Evolutionary conservation across 352 stramenopile species (phyloP), one percentile per base, ranked within the genome.

Genomic region (Phytophthora podocarpi): DNA sequence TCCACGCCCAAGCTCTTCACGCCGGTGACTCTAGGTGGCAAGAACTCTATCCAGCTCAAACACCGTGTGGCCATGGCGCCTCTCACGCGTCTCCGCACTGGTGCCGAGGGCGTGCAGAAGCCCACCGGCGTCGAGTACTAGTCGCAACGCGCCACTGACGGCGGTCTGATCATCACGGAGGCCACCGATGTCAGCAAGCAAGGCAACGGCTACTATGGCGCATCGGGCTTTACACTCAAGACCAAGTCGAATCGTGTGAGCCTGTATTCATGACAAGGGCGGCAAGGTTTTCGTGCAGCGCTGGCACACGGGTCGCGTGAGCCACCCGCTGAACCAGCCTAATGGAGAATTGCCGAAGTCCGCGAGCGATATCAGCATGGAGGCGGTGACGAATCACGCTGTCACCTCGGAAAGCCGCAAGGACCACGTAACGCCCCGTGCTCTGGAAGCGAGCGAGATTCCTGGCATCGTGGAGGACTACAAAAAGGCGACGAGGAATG

Each of bases 201-300:
- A 46, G 76, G 57, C 35, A 59, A 62, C 30, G 67, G 65, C 15
- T 76, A 74, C 40, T 69, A 57, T 10, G 64, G 63, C 30, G 64
- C 71, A 9, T 78, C 77, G 78, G 77, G 7, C 67, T 89, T 39
- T 85, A 77, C 53, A 80, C 58, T 10, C 27, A 68, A 5, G 80
- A 81, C 23, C 78, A 90, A 53, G 52, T 76, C 20, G 49, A 73
- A 16, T 61, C 39, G 11, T 90, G 80, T 79, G 82, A 87, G 37
- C 49, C 54, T 24, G 61, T 90, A 85, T 97, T 13, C 89, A 96
- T 52, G 70, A 65, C 23, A 90, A 91, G 45, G 77, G 70, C 13
- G 82, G 74, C 49, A 76, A 77, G 28, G 92, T 96, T 32, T 89
- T 78, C 50, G 32, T 74, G 39, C 87, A 96, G 66, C 57, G 96